Percentiles rank a stretch among this genome's conserved stretches.
These are phyloP conservation scores for Aegilops bicornis DNA, from an alignment of 176 grass and related monocot species.

Conservation along the genomic window DNA sequence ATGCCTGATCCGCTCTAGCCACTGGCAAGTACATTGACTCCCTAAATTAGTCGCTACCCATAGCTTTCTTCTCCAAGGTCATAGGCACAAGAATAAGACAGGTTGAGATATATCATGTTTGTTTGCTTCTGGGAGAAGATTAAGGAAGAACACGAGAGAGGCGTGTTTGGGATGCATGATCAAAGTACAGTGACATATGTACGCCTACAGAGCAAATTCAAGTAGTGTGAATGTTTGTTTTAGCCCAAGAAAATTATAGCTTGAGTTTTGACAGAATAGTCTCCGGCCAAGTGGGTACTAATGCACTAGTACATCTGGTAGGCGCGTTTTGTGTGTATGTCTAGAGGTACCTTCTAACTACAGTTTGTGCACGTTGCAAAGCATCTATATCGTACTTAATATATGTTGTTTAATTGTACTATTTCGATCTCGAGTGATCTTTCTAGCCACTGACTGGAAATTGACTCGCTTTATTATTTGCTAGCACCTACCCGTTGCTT, in stretches of 20 bases:
- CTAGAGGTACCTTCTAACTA: background rate
- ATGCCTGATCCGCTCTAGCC: background rate
- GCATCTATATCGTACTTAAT: background rate
- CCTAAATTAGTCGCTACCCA: background rate
- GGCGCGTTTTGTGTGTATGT: background rate
- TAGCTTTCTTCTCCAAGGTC: background rate
- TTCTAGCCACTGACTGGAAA: background rate
- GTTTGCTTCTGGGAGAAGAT: background rate
- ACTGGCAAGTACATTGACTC: background rate
- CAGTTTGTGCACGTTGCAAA: no score
- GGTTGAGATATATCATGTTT: background rate
- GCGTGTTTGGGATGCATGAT: background rate
- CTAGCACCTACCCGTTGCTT: background rate
- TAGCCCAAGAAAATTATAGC: no score
- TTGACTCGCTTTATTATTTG: background rate
- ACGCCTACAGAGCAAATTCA: background rate
- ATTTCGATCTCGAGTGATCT: background rate
- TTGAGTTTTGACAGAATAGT: no score
- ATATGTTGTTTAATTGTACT: background rate
- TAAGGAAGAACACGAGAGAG: background rate
- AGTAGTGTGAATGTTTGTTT: background rate
- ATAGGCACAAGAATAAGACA: background rate
- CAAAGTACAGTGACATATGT: background rate
- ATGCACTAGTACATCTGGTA: background rate
- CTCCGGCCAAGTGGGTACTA: no score